Evolutionary conservation across 495 filamentous ascomycete genomes (phyloP), one percentile per base, ranked within the genome.

Genomic region (Glutinoglossum americanum): DNA sequence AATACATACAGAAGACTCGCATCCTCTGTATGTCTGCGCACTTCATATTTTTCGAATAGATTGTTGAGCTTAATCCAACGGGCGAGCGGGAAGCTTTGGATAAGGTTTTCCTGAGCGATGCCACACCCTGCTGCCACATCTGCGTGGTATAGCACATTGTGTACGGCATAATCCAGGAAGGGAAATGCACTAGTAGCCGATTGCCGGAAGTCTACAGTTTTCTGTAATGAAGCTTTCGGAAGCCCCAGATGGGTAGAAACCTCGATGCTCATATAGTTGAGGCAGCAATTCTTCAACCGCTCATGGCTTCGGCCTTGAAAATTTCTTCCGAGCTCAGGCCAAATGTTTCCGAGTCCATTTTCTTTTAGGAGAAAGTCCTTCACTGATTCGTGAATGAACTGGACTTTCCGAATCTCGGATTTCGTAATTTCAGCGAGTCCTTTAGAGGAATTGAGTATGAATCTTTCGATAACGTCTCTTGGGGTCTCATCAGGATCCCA

Each of bases 1-100:
- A 75, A 61, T 10, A 80, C 67, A 45, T 78, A 77, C 21, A 71
- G 62, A 2, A 75, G 56, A 60, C 64, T 75, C 48, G 66, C 65
- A 49, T 60, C 57, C 1, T 49, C 21, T 7, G 59, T 70, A 60
- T 73, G 69, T 57, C 57, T 63, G 30, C 67, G 67, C 19, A 56
- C 57, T 11, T 64, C 49, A 33, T 51, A 60, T 54, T 63, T 65
- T 49, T 72, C 65, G 30, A 71, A 64, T 51, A 69, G 0, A 63
- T 77, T 75, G 56, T 68, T 59, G 17, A 68, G 32, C 0, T 35
- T n/a, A 41, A 70, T 69, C 74, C 74, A 78, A 0, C 55, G 28
- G 15, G 8, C 9, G 54, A 68, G 44, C 30, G 59, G 59, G 53
- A 75, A 72, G 7, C 25, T 9, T 17, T 63, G 41, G 4, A 78